Percentiles rank a stretch among this genome's conserved stretches.
phyloP scores from a whole-genome alignment of 441 rosid species.

The Breynia disticha region DNA sequence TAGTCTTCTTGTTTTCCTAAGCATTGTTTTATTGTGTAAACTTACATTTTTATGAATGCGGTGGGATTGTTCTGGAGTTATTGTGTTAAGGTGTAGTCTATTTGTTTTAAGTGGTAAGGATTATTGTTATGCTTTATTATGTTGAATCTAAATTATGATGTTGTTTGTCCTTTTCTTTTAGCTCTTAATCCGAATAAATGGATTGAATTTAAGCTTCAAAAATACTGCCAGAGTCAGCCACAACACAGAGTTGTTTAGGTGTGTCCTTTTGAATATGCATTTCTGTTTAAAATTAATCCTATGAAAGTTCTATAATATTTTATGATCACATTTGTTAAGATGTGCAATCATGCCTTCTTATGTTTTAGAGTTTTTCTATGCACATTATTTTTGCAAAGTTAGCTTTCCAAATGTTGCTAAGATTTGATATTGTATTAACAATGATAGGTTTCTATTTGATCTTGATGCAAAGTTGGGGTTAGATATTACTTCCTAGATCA shows the following conservation, averaged over 20 bases:
- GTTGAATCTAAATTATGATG: not conserved
- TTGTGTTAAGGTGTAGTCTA: not conserved
- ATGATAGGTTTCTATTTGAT: conserved; percentile 82
- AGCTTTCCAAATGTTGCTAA: conserved; percentile 2
- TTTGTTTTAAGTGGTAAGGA: not conserved
- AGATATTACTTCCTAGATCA: conserved; percentile 80
- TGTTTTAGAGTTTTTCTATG: no score
- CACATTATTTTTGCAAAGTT: not conserved
- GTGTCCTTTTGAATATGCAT: conserved; percentile 7
- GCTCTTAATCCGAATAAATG: conserved; percentile 89
- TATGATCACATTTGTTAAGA: no score
- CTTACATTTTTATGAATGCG: not conserved
- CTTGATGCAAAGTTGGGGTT: conserved; percentile 72
- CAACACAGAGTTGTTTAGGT: conserved; percentile 85
- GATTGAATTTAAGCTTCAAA: conserved; percentile 91
- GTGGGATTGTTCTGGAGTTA: not conserved
- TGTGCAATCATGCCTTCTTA: no score
- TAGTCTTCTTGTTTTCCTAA: conserved; percentile 11
- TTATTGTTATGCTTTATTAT: not conserved
- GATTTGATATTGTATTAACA: conserved; percentile 14
- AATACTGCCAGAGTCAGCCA: conserved; percentile 94
- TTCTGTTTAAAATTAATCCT: not conserved
- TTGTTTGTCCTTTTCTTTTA: conserved; percentile 22
- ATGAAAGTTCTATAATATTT: no score
- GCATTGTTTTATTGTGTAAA: no score